Evolutionary conservation across 495 filamentous ascomycete species (phyloP), one percentile per base, ranked within the genome.

Genomic region (Evernia prunastri): DNA sequence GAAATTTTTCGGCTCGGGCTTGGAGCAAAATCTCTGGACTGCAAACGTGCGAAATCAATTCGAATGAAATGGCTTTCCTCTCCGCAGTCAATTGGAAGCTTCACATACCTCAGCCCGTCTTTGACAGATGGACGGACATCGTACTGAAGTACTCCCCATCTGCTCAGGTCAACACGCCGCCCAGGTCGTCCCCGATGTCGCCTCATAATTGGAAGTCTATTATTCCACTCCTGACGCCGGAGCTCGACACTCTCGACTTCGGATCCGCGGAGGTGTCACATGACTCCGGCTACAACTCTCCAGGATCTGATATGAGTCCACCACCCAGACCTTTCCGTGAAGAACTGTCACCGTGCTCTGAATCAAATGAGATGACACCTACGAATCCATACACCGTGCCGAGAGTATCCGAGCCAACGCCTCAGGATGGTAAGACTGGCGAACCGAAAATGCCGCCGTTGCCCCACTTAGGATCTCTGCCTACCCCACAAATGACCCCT

Each of bases 21-120:
- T 98, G 94, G 94, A 97, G 94, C 74, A 97, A 95, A 79, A 97
- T 98, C 59, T 97, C 93, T 27, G 92, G 93, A 43, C 80, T 97
- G 43, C 89, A 90, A 67, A 91, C 90, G 0, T 76, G 82, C 39
- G 94, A 98, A 76, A 96, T 98, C 74, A 97, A 97, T 76, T 86
- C 89, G 67, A 97, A 97, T 72, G 94, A 98, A 77, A 88, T 96
- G 79, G 86, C 90, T 49, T 98, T 97, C 73, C 82, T 97, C 25
- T 73, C 86, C 58, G 91, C 92, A 17, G 89, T 98, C 61, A 86
- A 90, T 68, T 98, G 94, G 94, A 89, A 89, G 70, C 84, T 98
- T 49, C 94, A 98, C 73, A 91, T 98, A 68, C 86, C 91, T 0
- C 91, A 96, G 65, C 81, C 85, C 6, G 83, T 87, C 18, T 98